These are phyloP conservation scores for Aegilops sharonensis DNA, from an alignment of 176 grass and related monocot species.

Conservation along the genomic window DNA sequence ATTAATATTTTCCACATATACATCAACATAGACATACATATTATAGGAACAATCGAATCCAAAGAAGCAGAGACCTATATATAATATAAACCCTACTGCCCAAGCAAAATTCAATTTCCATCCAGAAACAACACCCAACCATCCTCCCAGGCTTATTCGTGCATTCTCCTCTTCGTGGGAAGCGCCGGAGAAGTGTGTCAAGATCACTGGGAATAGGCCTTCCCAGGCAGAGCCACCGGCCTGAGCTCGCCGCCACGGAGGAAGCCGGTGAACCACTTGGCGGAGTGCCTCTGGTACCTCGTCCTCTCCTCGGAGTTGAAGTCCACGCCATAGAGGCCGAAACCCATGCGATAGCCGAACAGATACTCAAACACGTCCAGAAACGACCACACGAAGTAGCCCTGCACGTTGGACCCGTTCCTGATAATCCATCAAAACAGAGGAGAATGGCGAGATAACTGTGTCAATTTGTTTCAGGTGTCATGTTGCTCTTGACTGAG, in stretches of 20 bases:
- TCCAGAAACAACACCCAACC: neutral
- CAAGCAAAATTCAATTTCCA: neutral
- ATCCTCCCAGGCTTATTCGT: neutral
- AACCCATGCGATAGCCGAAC: too few species aligned
- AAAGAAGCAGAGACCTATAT: neutral
- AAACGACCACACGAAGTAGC: constrained; percentile 80
- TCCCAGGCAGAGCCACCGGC: too few species aligned
- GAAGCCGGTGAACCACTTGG: too few species aligned
- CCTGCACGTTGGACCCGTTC: constrained; percentile 63
- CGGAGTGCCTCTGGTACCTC: too few species aligned
- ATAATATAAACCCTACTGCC: neutral
- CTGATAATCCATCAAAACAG: constrained; percentile 2
- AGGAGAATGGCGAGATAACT: neutral
- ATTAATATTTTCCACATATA: neutral
- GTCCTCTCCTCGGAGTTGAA: too few species aligned
- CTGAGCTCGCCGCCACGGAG: too few species aligned
- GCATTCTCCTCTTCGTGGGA: neutral
- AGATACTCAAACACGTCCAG: constrained; percentile 55
- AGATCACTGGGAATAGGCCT: too few species aligned
- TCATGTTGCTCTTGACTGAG: too few species aligned
- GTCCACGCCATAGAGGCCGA: too few species aligned
- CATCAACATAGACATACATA: too few species aligned
- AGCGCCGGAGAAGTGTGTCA: neutral
- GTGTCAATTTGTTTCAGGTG: too few species aligned
- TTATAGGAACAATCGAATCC: too few species aligned